Conservation (phyloP, 305 asterid genomes). For the Andrographis paniculata region DNA sequence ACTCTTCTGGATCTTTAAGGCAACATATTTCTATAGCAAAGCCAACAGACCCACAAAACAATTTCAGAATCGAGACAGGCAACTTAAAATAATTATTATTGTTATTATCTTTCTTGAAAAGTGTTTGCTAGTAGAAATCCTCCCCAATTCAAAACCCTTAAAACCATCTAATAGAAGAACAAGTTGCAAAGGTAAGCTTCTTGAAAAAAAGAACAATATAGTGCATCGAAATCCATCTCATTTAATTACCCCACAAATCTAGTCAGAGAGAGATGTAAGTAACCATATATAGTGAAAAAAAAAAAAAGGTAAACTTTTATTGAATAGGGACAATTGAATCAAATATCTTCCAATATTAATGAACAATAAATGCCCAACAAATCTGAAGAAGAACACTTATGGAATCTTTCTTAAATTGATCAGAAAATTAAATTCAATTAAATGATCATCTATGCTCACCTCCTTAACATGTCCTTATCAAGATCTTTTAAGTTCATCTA, state of each 20-base stretch:
- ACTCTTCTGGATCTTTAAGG: conserved; percentile 96
- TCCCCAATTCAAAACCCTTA: background rate
- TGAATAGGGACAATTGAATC: no score
- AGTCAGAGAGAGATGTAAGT: background rate
- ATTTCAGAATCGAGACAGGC: conserved; percentile 9
- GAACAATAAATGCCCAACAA: background rate
- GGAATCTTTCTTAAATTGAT: background rate
- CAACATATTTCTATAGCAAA: conserved; percentile 60
- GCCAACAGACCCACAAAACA: conserved; percentile 18
- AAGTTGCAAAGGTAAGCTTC: background rate
- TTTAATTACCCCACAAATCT: background rate
- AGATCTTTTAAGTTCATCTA: background rate
- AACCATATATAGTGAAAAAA: no score
- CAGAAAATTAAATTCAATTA: background rate
- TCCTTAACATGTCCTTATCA: background rate
- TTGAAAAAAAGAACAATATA: background rate
- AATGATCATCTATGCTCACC: background rate
- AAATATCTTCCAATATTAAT: background rate
- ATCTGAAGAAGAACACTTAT: no score
- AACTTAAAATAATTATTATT: no score
- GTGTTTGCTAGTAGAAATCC: no score
- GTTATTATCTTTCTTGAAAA: no score
- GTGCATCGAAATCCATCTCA: background rate
- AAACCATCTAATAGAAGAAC: background rate
- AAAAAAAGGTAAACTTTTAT: no score